phyloP scores from a whole-genome alignment of 768 basidiomycete species.

The Tricholoma terreum region DNA sequence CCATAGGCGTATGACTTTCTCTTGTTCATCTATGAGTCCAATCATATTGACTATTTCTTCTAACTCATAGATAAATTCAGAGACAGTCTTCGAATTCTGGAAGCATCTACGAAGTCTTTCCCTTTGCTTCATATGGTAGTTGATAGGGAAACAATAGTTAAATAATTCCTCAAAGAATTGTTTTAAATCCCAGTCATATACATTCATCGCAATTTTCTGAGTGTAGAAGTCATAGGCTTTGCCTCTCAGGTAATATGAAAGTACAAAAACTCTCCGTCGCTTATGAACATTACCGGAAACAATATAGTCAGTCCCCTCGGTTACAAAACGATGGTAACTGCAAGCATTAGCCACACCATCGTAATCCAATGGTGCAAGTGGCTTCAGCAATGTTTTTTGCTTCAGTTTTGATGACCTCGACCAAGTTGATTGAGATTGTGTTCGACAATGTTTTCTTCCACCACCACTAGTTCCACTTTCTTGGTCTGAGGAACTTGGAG shows the following conservation, averaged over 20 bases:
- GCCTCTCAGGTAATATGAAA: no score
- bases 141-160: background rate
- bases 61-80: no score
- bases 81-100: slow-evolving; percentile 25
- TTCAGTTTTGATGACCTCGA: background rate
- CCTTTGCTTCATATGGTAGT: slow-evolving; percentile 17
- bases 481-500: background rate
- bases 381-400: background rate
- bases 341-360: background rate
- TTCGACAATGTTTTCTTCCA: background rate
- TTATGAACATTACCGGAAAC: background rate
- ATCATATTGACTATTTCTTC: no score
- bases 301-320: slow-evolving; percentile 1
- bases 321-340: background rate
- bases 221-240: no score
- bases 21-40: no score
- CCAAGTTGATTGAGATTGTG: background rate
- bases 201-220: no score
- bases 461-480: background rate
- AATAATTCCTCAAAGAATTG: slow-evolving; percentile 20
- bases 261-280: background rate
- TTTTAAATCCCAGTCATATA: no score
- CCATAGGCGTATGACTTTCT: no score
- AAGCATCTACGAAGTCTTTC: slow-evolving; percentile 17
- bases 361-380: background rate